Conservation (phyloP, 805 yeast genomes). For the Teunomyces tritomae region DNA sequence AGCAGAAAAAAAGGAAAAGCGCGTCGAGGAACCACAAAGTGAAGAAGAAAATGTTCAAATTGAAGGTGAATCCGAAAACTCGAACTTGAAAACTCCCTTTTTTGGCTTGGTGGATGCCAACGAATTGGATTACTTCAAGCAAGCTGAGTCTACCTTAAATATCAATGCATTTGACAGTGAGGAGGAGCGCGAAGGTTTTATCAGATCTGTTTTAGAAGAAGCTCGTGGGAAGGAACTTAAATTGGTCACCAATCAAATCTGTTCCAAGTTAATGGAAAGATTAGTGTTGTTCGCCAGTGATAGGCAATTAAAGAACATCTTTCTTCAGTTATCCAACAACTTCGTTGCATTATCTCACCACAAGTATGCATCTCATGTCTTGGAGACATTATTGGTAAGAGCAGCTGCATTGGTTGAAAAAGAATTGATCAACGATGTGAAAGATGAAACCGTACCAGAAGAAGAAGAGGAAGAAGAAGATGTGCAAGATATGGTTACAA, state of each 20-base stretch:
- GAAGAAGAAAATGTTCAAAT: slow-evolving; percentile 5
- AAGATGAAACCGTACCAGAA: slow-evolving; percentile 19
- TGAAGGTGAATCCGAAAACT: slow-evolving; percentile 11
- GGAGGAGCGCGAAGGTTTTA: slow-evolving; percentile 73
- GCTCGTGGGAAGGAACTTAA: slow-evolving; percentile 86
- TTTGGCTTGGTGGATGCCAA: slow-evolving; percentile 83
- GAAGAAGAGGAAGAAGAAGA: slow-evolving; percentile 32
- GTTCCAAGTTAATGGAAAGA: slow-evolving; percentile 90
- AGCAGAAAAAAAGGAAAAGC: slow-evolving; percentile 29
- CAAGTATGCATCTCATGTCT: slow-evolving; percentile 90
- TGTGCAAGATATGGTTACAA: slow-evolving; percentile 45
- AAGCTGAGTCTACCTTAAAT: slow-evolving; percentile 83
- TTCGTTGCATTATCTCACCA: slow-evolving; percentile 77
- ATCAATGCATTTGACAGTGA: slow-evolving; percentile 71
- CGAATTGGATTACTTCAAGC: slow-evolving; percentile 88
- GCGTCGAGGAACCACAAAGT: slow-evolving; percentile 7
- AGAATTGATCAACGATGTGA: slow-evolving; percentile 47
- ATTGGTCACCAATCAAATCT: slow-evolving; percentile 88
- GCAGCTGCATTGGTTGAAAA: slow-evolving; percentile 72
- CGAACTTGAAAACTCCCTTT: slow-evolving; percentile 44
- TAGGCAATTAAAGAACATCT: slow-evolving; percentile 61
- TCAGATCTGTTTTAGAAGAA: slow-evolving; percentile 78
- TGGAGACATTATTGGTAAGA: slow-evolving; percentile 79
- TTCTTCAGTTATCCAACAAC: slow-evolving; percentile 68
- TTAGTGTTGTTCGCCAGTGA: slow-evolving; percentile 65